Evolutionary conservation across 75 land plant species (phyloP).

Genomic region (Pinus albicaulis): DNA sequence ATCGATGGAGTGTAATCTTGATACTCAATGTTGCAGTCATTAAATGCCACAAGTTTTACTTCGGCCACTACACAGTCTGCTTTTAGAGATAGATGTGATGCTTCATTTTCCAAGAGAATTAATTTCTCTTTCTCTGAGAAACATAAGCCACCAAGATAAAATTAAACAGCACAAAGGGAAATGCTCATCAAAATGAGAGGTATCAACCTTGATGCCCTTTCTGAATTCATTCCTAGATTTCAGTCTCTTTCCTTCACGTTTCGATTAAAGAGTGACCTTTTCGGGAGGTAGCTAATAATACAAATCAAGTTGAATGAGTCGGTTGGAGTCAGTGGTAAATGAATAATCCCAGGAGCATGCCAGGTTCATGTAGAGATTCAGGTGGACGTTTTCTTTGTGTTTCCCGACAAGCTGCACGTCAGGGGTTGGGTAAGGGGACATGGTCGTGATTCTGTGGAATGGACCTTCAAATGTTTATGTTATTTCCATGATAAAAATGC

Average conservation of each 20-base stretch:
- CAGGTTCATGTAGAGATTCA: no score
- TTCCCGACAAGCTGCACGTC: no score
- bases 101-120: neutral
- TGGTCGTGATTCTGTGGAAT: no score
- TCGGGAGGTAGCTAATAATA: no score
- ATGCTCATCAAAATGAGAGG: constrained; percentile 16
- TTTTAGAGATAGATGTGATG: neutral
- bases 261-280: neutral
- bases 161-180: constrained; percentile 19
- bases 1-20: constrained; percentile 10
- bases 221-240: constrained; percentile 2
- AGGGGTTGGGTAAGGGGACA: no score
- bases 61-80: neutral
- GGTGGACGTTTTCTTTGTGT: no score
- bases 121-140: constrained; percentile 13
- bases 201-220: constrained; percentile 8
- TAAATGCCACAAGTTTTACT: neutral
- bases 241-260: neutral
- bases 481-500: no score
- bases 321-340: no score
- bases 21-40: neutral
- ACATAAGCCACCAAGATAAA: constrained; percentile 16
- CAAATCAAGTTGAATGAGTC: no score
- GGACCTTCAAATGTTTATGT: no score
- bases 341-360: no score